These are phyloP conservation scores for Nannochloris sp. DNA, from an alignment of 139 green algal genomes.

Conservation along the genomic window DNA sequence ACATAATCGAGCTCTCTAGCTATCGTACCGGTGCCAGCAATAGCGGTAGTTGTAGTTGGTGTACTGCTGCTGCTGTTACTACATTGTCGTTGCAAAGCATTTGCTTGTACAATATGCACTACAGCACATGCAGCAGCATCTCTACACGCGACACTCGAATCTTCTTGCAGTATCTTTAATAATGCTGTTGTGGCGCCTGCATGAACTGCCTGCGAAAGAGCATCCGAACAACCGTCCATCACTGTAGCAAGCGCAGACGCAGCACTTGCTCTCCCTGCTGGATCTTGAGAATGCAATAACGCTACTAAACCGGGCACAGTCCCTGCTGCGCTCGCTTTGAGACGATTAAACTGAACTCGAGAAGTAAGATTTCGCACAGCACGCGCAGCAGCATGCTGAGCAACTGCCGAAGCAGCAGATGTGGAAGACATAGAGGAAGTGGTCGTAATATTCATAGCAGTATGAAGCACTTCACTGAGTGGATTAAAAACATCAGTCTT, in stretches of 20 bases:
- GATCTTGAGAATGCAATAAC: slow-evolving; percentile 1
- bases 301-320: neutral
- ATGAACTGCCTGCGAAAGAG: neutral
- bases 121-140: slow-evolving; percentile 12
- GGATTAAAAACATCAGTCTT: slow-evolving; percentile 10
- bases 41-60: no score
- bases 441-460: no score
- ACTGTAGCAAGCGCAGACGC: neutral
- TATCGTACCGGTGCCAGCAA: no score
- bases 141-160: neutral
- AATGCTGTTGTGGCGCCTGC: neutral
- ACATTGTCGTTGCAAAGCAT: no score
- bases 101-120: neutral
- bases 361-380: slow-evolving; percentile 25
- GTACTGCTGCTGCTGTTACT: no score
- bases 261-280: neutral
- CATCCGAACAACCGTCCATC: neutral
- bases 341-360: neutral
- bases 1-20: no score
- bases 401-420: neutral
- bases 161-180: neutral
- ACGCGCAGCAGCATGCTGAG: slow-evolving; percentile 24
- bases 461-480: slow-evolving; percentile 14
- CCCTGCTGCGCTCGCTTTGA: neutral
- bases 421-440: no score